Evolutionary conservation across 352 stramenopile genomes (phyloP).

Genomic region (Phytophthora citricola): DNA sequence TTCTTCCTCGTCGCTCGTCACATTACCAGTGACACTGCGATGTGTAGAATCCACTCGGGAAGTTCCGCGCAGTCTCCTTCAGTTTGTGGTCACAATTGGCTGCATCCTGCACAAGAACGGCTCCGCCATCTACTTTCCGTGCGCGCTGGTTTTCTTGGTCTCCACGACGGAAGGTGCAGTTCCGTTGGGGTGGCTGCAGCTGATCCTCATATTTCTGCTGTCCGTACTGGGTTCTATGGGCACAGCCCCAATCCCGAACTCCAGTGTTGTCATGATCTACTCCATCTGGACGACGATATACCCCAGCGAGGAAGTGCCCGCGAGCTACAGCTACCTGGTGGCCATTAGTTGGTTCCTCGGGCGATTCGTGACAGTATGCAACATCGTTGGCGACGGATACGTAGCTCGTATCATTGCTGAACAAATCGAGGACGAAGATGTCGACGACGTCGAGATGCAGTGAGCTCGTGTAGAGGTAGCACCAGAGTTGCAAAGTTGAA

Average conservation of each 20-base stretch:
- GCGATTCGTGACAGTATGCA: constrained; percentile 75
- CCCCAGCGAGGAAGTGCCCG: constrained; percentile 52
- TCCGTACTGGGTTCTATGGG: constrained; percentile 69
- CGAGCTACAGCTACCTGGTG: constrained; percentile 76
- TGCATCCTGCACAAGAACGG: constrained; percentile 82
- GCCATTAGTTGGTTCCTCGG: constrained; percentile 80
- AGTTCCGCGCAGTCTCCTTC: constrained; percentile 58
- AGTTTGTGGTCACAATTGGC: constrained; percentile 80
- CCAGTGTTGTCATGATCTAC: constrained; percentile 76
- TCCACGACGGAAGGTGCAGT: constrained; percentile 49
- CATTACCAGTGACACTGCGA: constrained; percentile 68
- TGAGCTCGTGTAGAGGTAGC: neutral
- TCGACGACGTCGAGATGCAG: constrained; percentile 29
- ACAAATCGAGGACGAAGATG: constrained; percentile 66
- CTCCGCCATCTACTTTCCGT: constrained; percentile 76
- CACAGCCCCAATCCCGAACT: constrained; percentile 72
- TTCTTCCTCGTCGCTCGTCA: constrained; percentile 71
- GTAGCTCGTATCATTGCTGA: constrained; percentile 81
- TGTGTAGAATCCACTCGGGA: constrained; percentile 69
- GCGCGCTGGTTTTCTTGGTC: constrained; percentile 71
- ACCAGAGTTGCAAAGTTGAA: too few relatives aligned
- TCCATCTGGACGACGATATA: constrained; percentile 82
- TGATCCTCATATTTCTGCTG: constrained; percentile 67
- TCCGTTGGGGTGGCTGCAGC: constrained; percentile 51
- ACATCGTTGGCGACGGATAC: constrained; percentile 72